A percentile compares a stretch with the other conserved stretches of the same genome.
Evolutionary conservation across 108 stramenopile species (phyloP).

Genomic region (Stephanodiscus minutulus): DNA sequence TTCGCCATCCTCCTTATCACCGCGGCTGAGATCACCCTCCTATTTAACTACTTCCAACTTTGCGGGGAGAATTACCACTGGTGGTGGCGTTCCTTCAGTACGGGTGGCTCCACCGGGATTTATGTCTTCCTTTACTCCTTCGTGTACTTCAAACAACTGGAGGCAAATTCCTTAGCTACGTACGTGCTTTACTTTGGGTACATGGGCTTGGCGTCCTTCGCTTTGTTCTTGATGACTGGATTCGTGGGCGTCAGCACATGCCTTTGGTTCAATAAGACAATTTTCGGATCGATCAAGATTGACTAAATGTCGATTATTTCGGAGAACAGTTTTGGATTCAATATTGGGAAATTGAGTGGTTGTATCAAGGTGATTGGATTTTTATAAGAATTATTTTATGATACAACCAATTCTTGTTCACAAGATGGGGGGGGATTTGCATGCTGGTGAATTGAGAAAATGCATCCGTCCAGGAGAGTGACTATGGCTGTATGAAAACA

Average conservation of each 20-base stretch:
- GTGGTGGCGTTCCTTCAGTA: slow-evolving; percentile 98
- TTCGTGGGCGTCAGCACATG: slow-evolving; percentile 87
- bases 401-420: not conserved
- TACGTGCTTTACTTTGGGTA: slow-evolving; percentile 98
- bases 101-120: slow-evolving; percentile 90
- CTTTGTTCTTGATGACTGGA: slow-evolving; percentile 95
- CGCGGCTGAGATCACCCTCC: slow-evolving; percentile 96
- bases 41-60: slow-evolving; percentile 99
- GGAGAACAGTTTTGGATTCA: not conserved
- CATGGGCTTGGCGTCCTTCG: slow-evolving; percentile 92
- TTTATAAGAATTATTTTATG: not conserved
- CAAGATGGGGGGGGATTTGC: not conserved
- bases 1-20: slow-evolving; percentile 95
- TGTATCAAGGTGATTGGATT: not conserved
- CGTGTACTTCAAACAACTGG: slow-evolving; percentile 91
- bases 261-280: slow-evolving; percentile 94
- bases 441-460: not conserved
- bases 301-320: slow-evolving; percentile 58
- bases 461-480: not conserved
- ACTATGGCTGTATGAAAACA: not conserved
- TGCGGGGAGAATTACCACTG: slow-evolving; percentile 99
- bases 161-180: slow-evolving; percentile 86
- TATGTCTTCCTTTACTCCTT: slow-evolving; percentile 96
- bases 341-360: not conserved
- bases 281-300: slow-evolving; percentile 97